Percentiles rank a stretch among this genome's conserved stretches.
Evolutionary conservation across 495 filamentous ascomycete genomes (phyloP).

Genomic region (Entonaema liquescens): DNA sequence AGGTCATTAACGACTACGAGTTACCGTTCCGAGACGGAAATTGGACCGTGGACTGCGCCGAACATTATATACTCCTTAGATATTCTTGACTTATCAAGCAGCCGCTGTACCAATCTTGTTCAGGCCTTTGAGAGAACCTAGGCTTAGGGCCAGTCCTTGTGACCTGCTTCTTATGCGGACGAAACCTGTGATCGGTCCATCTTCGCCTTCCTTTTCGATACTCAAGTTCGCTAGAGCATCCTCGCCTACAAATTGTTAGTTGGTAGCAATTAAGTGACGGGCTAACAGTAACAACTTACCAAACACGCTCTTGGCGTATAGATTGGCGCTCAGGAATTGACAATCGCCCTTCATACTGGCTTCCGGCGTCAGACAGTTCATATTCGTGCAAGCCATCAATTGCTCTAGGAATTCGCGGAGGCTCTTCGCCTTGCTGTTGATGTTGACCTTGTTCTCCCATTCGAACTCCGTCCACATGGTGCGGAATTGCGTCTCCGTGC

Average conservation of each 20-base stretch:
- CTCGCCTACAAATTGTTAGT: conserved; percentile 74
- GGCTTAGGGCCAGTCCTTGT: conserved; percentile 91
- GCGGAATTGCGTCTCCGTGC: conserved; percentile 97
- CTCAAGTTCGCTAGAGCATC: conserved; percentile 97
- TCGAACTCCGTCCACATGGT: conserved; percentile 99
- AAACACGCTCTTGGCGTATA: conserved; percentile 98
- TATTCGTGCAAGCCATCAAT: conserved; percentile 97
- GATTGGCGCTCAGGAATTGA: conserved; percentile 95
- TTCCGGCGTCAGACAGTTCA: conserved; percentile 97
- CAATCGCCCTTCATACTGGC: conserved; percentile 97
- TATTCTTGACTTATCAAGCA: conserved; percentile 39
- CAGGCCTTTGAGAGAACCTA: conserved; percentile 94
- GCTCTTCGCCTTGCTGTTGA: conserved; percentile 94
- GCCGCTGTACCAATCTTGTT: conserved; percentile 73
- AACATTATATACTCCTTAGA: conserved; percentile 24
- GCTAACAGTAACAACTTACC: conserved; percentile 69
- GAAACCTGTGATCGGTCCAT: conserved; percentile 97
- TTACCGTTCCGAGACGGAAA: background rate
- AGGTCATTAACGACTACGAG: conserved; percentile 8
- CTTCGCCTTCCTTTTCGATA: conserved; percentile 96
- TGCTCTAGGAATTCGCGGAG: conserved; percentile 93
- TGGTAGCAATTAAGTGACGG: conserved; percentile 8
- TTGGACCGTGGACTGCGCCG: background rate
- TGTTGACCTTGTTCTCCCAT: conserved; percentile 99
- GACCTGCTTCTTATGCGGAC: conserved; percentile 97